Conservation (phyloP, 2,329 filamentous ascomycete species). For the Ceratocystis albifundus region DNA sequence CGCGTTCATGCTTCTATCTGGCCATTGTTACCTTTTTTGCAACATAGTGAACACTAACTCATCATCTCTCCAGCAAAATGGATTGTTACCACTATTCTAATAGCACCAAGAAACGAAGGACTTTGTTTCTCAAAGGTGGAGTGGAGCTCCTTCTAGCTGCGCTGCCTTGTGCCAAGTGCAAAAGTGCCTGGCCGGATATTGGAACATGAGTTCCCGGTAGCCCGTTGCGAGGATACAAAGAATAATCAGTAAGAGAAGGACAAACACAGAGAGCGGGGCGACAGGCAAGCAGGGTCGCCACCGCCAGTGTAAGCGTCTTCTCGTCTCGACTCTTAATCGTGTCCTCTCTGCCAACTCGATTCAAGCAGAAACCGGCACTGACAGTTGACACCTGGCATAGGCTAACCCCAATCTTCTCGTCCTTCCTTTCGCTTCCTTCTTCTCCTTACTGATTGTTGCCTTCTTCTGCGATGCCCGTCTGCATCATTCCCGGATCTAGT, state of each 20-base stretch:
- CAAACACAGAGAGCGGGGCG: too few relatives aligned
- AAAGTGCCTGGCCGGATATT: constrained; percentile 1
- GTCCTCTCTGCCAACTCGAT: too few relatives aligned
- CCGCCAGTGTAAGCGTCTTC: too few relatives aligned
- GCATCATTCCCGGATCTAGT: too few relatives aligned
- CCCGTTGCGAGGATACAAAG: too few relatives aligned
- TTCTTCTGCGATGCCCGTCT: too few relatives aligned
- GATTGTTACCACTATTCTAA: background rate
- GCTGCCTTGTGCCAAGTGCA: background rate
- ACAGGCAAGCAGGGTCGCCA: too few relatives aligned
- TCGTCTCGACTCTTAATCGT: too few relatives aligned
- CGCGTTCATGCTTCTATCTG: too few relatives aligned
- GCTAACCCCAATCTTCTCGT: background rate
- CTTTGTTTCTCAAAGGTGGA: background rate
- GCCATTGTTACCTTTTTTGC: too few relatives aligned
- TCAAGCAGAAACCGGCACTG: background rate
- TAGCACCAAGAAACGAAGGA: background rate
- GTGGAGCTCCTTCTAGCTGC: background rate
- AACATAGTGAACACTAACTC: background rate
- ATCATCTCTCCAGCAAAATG: background rate
- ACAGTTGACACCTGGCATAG: constrained; percentile 10
- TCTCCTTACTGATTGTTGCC: background rate
- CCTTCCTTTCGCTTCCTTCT: background rate
- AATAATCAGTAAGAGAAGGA: too few relatives aligned
- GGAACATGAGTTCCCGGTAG: background rate